Base-by-base conservation (phyloP, 345 rosid genomes). In the Hibiscus tridactylites region DNA sequence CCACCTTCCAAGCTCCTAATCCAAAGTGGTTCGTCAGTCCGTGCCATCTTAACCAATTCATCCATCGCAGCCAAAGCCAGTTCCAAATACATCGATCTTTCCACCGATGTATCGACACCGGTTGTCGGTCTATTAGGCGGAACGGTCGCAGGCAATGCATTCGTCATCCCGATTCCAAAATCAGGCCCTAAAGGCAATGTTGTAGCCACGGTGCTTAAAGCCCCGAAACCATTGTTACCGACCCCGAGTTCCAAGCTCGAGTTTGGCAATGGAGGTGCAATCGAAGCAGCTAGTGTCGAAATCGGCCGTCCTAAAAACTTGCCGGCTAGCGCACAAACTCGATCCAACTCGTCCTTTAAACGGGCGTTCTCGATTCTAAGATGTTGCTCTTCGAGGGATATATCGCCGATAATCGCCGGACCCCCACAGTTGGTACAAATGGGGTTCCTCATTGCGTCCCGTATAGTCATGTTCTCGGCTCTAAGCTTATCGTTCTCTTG, bases 401-500 rank as follows among this genome's bases (percentile, higher is more conserved):
- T 80, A 19, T 96, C 96, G 1, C 91, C 96, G 5, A 87, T 81
- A 0, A 92, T 81, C 1, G 97, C 95, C 6, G 97, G 93, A 76
- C 93, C 93, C 2, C 99, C 97, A 46, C 99, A 96, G 83, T 85
- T 91, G 53, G 82, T 81, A 73, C 99, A 96, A 59, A 88, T 88
- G 52, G 97, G 97, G 76, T 85, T 93, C 70, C 94, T 82, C 98
- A 96, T 88, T 0, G 96, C 95, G 57, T 92, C 96, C 16, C 97
- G 81, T n/a, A 92, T 91, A 57, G 99, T 79, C 90, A 88, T 83
- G 80, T 94, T 95, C 60, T 95, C 97, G 0, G 90, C 89, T 42
- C 96, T 79, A 24, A 95, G 93, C 87, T 89, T 95, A 69, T 95
- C 97, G 75, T 95, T 90, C 61, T 92, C 99, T 78, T 88, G 97